phyloP scores from a whole-genome alignment of 2,329 filamentous ascomycete species.

The Arachnomyces sp. region DNA sequence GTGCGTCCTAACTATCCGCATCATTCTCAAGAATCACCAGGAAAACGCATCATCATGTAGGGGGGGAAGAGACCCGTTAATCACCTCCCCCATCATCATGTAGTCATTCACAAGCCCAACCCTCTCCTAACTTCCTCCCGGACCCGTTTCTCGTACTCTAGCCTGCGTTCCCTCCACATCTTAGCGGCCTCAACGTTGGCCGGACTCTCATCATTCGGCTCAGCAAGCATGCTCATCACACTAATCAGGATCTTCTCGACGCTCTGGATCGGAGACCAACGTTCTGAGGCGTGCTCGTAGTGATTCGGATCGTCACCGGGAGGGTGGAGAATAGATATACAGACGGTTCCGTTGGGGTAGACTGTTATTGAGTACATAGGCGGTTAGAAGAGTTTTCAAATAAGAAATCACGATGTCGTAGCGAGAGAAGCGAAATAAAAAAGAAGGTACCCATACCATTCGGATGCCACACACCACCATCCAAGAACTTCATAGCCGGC shows the following conservation, averaged over 20 bases:
- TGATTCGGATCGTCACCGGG: conserved; percentile 97
- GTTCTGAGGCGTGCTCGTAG: conserved; percentile 92
- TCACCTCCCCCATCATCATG: background rate
- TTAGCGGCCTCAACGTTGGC: conserved; percentile 94
- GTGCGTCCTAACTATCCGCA: background rate
- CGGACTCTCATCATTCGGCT: conserved; percentile 93
- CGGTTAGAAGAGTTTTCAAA: background rate
- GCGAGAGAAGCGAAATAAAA: conserved; percentile 4
- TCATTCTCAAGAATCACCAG: background rate
- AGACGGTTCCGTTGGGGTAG: conserved; percentile 84
- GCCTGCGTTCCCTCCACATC: conserved; percentile 82
- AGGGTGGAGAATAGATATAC: conserved; percentile 95
- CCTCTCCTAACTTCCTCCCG: conserved; percentile 72
- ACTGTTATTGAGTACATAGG: conserved; percentile 46
- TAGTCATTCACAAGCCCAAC: conserved; percentile 57
- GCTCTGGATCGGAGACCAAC: conserved; percentile 93
- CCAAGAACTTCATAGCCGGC: conserved; percentile 90
- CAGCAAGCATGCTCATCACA: conserved; percentile 97
- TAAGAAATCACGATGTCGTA: background rate
- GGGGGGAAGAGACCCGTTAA: background rate
- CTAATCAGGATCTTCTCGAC: conserved; percentile 96
- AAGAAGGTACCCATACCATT: conserved; percentile 59
- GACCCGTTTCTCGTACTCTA: conserved; percentile 81
- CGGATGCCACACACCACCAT: conserved; percentile 83
- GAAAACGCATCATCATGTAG: conserved; percentile 2